A percentile compares a stretch with the other conserved stretches of the same genome.
Conservation (phyloP, 31 red algal genomes). For the Bonnemaisonia californica region DNA sequence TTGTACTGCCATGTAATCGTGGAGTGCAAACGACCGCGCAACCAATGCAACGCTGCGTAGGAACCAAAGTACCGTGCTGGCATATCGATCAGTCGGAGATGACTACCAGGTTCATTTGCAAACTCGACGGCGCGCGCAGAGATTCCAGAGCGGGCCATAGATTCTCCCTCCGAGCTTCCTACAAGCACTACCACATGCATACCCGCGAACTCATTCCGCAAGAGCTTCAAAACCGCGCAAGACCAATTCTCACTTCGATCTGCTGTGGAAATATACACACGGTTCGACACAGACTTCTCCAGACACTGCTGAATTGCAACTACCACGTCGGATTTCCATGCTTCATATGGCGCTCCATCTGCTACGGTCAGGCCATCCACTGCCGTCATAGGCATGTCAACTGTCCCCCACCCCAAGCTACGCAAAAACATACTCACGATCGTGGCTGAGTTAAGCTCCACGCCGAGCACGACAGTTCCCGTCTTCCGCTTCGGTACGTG, state of each 20-base stretch:
- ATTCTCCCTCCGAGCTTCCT: background rate
- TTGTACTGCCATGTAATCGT: background rate
- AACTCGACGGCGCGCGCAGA: background rate
- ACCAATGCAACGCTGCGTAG: slow-evolving; percentile 36
- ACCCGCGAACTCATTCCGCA: slow-evolving; percentile 9
- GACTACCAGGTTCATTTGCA: slow-evolving; percentile 40
- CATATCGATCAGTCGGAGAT: slow-evolving; percentile 40
- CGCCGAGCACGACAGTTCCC: slow-evolving; percentile 32
- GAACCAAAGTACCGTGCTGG: slow-evolving; percentile 36
- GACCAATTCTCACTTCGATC: background rate
- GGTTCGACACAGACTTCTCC: background rate
- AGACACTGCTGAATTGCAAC: slow-evolving; percentile 1
- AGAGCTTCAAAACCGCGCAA: slow-evolving; percentile 2
- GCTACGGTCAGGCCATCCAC: background rate
- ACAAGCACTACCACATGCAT: slow-evolving; percentile 38
- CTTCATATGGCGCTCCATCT: background rate
- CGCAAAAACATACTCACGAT: background rate
- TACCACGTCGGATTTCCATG: background rate
- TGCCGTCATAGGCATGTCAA: background rate
- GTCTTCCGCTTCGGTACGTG: slow-evolving; percentile 24
- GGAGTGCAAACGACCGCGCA: slow-evolving; percentile 2
- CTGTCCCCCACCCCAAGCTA: background rate
- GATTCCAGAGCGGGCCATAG: background rate
- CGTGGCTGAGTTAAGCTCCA: slow-evolving; percentile 5
- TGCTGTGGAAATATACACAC: background rate